Evolutionary conservation across 2,329 filamentous ascomycete species (phyloP), one percentile per base, ranked within the genome.

Genomic region (Metarhizium sp.): DNA sequence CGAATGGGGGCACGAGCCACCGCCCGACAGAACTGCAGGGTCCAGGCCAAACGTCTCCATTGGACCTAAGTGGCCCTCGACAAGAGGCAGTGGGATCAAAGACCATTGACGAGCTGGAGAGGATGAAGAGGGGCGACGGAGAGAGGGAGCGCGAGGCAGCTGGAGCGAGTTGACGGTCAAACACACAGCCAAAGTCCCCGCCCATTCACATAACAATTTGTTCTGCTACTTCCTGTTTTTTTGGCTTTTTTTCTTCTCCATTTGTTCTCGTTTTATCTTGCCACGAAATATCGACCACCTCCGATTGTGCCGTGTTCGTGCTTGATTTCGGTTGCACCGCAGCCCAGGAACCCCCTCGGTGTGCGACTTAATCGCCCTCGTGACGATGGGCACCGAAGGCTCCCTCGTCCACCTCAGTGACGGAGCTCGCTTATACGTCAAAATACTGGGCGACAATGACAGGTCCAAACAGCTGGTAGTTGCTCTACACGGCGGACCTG

Each of bases 401-500:
- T 53, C 52, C 4, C 36, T 47, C 14, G 56, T 62, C 16, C 43
- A 49, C 16, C 58, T 63, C 4, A 62, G 61, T n/a, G 63, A 65
- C 20, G 62, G 61, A 20, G 60, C 58, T 10, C 58, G 51, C 16
- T 36, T 64, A 6, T 52, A 54, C 3, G 59, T 61, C 14, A 60
- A 57, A 38, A 8, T 61, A 14, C 53, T 65, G 11, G 61, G 59
- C 1, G 54, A 56, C 18, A 52, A 48, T 6, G 56, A 60, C 34
- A 55, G 43, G 43, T 51, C 38, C 18, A 64, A 61, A 43, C 59
- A 58, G 8, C 55, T 64, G 5, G 30, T 64, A 4, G 60, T 64
- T 46, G 62, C 56, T 6, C 42, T 64, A 2, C 63, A 65, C 40
- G 63, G 62, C 2, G 62, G 57, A 1, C 60, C 62, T 2, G 63